Evolutionary conservation across 768 basidiomycete genomes (phyloP).

Genomic region (Tylopilus sp.): DNA sequence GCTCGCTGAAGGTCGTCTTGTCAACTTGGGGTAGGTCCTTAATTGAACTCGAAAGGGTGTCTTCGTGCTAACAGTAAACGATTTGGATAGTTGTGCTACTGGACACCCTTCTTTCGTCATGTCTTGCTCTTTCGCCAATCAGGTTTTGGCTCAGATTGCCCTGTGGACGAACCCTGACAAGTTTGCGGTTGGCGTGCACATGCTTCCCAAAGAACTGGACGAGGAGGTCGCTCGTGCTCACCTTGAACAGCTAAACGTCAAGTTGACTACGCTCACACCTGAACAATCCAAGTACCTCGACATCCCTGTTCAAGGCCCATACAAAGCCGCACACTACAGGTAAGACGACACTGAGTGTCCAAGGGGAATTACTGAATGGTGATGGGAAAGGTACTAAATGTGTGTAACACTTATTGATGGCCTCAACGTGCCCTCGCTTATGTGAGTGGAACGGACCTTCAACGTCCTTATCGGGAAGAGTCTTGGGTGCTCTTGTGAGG

Average conservation of each 20-base stretch:
- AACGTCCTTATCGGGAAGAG: constrained; percentile 58
- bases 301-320: constrained; percentile 78
- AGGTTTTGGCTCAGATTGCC: constrained; percentile 96
- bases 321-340: constrained; percentile 72
- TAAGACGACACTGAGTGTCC: constrained; percentile 20
- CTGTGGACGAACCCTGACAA: constrained; percentile 91
- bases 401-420: constrained; percentile 39
- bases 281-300: constrained; percentile 90
- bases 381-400: constrained; percentile 28
- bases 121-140: constrained; percentile 99
- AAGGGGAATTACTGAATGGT: not conserved
- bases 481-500: constrained; percentile 42
- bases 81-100: constrained; percentile 72
- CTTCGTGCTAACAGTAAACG: constrained; percentile 8
- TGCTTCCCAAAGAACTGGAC: constrained; percentile 96
- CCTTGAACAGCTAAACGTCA: constrained; percentile 86
- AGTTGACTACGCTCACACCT: constrained; percentile 72
- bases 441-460: constrained; percentile 58
- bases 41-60: not conserved
- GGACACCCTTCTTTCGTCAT: constrained; percentile 99
- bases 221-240: constrained; percentile 99
- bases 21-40: constrained; percentile 83
- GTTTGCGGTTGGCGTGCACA: constrained; percentile 97
- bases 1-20: constrained; percentile 97
- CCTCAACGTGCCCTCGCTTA: constrained; percentile 78